phyloP scores from a whole-genome alignment of 805 yeast species.

The Blastobotrys chiropterorum region DNA sequence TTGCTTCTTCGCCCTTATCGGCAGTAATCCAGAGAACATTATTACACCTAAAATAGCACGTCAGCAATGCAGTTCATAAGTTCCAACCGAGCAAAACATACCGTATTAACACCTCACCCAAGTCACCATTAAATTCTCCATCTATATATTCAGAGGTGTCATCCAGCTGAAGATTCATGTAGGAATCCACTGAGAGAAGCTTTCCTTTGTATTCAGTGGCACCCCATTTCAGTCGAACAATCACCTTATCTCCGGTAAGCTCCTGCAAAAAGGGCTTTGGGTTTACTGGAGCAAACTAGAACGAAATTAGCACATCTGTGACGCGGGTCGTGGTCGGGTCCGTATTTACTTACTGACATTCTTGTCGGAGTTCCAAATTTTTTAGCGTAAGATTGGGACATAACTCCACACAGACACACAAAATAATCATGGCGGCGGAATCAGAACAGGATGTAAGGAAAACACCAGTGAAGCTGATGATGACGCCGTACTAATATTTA shows the following conservation, averaged over 20 bases:
- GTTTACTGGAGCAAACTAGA: slow-evolving; percentile 54
- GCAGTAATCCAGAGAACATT: slow-evolving; percentile 75
- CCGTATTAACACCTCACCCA: slow-evolving; percentile 72
- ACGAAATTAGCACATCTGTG: not conserved
- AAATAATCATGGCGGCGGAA: not conserved
- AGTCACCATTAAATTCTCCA: slow-evolving; percentile 43
- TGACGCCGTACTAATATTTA: not conserved
- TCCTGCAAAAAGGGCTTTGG: slow-evolving; percentile 88
- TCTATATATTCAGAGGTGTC: slow-evolving; percentile 50
- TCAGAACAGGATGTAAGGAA: not conserved
- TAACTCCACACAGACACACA: not conserved
- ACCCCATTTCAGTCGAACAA: slow-evolving; percentile 85
- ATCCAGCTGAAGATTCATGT: slow-evolving; percentile 80
- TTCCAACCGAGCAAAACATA: slow-evolving; percentile 11
- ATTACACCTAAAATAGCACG: slow-evolving; percentile 55
- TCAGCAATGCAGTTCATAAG: slow-evolving; percentile 4
- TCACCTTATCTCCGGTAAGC: slow-evolving; percentile 61
- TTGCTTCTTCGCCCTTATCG: slow-evolving; percentile 16
- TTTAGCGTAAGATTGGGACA: not conserved
- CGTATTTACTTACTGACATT: not conserved
- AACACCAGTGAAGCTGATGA: not conserved
- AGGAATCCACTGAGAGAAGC: slow-evolving; percentile 76
- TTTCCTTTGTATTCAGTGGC: slow-evolving; percentile 80
- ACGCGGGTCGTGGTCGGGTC: not conserved
- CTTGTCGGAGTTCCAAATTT: not conserved